These are phyloP conservation scores for Pythium diclinum DNA, from an alignment of 352 stramenopile species.

Conservation along the genomic window DNA sequence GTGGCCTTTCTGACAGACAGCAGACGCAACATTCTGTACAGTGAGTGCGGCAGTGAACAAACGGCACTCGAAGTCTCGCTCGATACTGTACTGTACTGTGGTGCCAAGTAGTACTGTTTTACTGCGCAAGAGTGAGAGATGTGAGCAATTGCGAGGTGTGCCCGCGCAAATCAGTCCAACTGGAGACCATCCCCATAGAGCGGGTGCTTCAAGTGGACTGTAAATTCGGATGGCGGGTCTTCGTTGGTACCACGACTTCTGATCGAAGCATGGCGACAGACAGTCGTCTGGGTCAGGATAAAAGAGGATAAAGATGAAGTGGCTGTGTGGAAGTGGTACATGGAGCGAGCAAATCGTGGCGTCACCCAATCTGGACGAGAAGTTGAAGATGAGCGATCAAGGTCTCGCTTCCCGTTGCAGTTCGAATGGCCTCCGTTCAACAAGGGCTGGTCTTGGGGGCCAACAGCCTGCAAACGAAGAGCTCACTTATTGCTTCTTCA, in stretches of 20 bases:
- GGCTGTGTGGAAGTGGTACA: background rate
- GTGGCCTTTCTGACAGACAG: background rate
- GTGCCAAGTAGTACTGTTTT: too few relatives aligned
- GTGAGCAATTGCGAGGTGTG: background rate
- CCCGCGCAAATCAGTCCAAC: too few relatives aligned
- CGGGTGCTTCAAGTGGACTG: too few relatives aligned
- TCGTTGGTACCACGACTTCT: background rate
- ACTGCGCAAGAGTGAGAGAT: too few relatives aligned
- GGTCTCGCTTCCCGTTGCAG: background rate
- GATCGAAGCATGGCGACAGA: background rate
- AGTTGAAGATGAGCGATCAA: background rate
- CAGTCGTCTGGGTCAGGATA: background rate
- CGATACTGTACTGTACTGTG: too few relatives aligned
- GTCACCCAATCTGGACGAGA: background rate
- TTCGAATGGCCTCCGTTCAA: constrained; percentile 1
- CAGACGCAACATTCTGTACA: too few relatives aligned
- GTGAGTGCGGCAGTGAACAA: too few relatives aligned
- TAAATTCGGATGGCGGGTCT: too few relatives aligned
- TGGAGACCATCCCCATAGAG: too few relatives aligned
- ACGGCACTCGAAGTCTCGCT: too few relatives aligned
- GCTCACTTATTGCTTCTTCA: background rate
- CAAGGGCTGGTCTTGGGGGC: background rate
- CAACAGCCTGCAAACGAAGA: background rate
- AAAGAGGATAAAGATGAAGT: background rate
- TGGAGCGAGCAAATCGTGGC: background rate